phyloP scores from a whole-genome alignment of 139 green algal species.

The Desmodesmus armatus region DNA sequence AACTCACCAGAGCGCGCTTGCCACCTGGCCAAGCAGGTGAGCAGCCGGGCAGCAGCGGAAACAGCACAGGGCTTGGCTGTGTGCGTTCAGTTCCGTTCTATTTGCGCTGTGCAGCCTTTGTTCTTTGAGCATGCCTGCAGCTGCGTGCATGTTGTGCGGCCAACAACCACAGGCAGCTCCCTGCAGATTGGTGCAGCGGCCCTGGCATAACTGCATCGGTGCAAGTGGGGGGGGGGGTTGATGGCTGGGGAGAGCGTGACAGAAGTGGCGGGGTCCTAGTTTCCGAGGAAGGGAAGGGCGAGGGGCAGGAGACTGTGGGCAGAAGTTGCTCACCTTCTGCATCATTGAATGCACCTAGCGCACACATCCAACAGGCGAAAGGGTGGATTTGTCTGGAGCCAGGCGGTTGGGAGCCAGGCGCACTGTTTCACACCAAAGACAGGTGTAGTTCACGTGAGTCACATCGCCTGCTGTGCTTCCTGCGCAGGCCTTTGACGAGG shows the following conservation, averaged over 20 bases:
- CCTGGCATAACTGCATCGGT: neutral
- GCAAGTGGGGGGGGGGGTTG: no score
- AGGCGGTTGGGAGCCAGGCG: no score
- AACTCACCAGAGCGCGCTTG: conserved; percentile 97
- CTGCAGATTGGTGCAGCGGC: neutral
- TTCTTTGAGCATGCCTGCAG: neutral
- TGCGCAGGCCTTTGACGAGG: conserved; percentile 98
- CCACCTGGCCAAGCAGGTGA: conserved; percentile 95
- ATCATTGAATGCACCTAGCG: no score
- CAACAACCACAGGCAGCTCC: neutral
- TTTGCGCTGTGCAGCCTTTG: neutral
- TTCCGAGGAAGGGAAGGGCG: no score
- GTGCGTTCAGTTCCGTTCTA: neutral
- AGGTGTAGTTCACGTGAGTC: no score
- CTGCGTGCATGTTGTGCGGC: neutral
- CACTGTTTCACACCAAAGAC: no score
- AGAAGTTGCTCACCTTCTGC: no score
- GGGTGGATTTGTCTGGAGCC: no score
- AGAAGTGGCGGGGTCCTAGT: no score
- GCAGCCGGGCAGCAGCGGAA: neutral
- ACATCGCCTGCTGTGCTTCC: conserved; percentile 47
- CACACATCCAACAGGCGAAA: no score
- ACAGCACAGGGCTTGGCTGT: neutral
- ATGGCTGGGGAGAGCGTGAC: no score
- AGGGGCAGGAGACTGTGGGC: no score